Conservation (phyloP, 768 basidiomycete species). For the Astraeus odoratus region DNA sequence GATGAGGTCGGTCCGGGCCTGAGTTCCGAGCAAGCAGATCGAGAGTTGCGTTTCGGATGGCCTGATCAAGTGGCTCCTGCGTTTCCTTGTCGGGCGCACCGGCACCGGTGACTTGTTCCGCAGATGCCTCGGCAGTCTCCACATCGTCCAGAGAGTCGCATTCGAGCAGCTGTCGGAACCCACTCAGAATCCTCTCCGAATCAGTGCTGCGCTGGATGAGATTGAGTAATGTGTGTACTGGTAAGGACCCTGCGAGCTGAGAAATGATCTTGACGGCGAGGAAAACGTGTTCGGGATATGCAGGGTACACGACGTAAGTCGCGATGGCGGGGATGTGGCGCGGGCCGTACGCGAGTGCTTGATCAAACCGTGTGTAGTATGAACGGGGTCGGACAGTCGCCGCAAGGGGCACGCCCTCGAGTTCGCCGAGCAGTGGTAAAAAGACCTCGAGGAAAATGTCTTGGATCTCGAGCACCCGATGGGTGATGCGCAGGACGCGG, state of each 20-base stretch:
- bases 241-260: constrained; percentile 55
- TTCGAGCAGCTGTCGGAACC: constrained; percentile 63
- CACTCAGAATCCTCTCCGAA: constrained; percentile 77
- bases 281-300: constrained; percentile 65
- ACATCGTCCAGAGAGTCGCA: constrained; percentile 58
- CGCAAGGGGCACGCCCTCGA: constrained; percentile 47
- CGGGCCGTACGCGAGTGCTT: constrained; percentile 61
- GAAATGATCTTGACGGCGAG: constrained; percentile 75
- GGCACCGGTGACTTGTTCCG: constrained; percentile 64
- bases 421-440: constrained; percentile 66
- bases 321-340: constrained; percentile 78
- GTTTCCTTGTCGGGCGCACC: constrained; percentile 54
- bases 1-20: constrained; percentile 49
- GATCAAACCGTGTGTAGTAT: constrained; percentile 67
- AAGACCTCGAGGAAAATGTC: constrained; percentile 86
- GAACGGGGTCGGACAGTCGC: constrained; percentile 57
- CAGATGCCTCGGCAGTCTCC: constrained; percentile 48
- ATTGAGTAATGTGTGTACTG: constrained; percentile 67
- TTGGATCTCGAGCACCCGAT: constrained; percentile 78
- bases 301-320: constrained; percentile 63
- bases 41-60: constrained; percentile 69
- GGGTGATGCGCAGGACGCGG: constrained; percentile 75
- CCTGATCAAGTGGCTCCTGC: constrained; percentile 50
- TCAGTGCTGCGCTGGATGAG: constrained; percentile 76
- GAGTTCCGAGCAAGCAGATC: constrained; percentile 80